Conservation (phyloP, 106 monocot genomes). For the Dioscorea alata region DNA sequence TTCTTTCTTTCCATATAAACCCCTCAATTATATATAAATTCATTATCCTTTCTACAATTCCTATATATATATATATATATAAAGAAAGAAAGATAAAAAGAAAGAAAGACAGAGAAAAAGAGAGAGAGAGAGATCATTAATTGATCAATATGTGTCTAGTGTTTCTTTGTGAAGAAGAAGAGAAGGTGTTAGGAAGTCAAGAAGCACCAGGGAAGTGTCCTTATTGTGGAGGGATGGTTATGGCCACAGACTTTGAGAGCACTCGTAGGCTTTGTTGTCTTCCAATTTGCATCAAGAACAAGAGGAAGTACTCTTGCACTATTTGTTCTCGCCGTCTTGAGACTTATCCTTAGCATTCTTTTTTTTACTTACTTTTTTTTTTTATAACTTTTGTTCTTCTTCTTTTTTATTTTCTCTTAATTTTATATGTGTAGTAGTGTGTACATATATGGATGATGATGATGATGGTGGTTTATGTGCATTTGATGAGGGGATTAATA, state of each 20-base stretch:
- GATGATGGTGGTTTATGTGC: neutral
- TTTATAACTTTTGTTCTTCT: no score
- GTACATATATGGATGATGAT: neutral
- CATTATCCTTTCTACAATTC: no score
- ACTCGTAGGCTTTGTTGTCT: constrained; percentile 37
- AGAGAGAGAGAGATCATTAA: constrained; percentile 9
- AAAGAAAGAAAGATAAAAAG: neutral
- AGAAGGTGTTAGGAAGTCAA: constrained; percentile 34
- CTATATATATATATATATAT: no score
- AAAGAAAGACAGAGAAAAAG: neutral
- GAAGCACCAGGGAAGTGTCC: constrained; percentile 63
- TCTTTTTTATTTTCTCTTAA: neutral
- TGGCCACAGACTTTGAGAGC: constrained; percentile 41
- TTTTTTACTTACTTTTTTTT: neutral
- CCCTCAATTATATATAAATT: no score
- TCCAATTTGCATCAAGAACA: constrained; percentile 40
- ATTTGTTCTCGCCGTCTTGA: constrained; percentile 43
- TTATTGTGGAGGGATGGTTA: constrained; percentile 41
- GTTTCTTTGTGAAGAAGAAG: constrained; percentile 26
- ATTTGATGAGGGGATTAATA: no score
- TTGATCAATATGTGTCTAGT: neutral
- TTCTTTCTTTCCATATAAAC: no score
- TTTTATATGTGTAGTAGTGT: neutral
- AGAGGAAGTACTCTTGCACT: constrained; percentile 45
- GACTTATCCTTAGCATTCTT: constrained; percentile 5